Conservation (phyloP, 495 filamentous ascomycete genomes). For the Cenococcum geophilum region DNA sequence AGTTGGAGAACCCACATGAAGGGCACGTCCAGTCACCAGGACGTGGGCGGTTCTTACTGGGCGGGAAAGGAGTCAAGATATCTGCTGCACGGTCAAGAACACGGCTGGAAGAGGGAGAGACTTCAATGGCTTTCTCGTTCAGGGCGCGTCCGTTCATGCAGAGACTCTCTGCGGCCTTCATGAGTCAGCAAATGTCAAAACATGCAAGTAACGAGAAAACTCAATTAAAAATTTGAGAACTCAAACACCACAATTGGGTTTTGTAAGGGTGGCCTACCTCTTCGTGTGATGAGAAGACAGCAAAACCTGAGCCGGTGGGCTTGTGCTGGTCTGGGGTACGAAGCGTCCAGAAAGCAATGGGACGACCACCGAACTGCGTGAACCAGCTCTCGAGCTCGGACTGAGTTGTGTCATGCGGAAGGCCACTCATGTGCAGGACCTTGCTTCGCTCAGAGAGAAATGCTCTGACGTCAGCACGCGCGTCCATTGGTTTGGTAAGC, state of each 20-base stretch:
- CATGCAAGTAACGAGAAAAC: slow-evolving; percentile 8
- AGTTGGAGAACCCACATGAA: slow-evolving; percentile 86
- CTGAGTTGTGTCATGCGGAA: slow-evolving; percentile 97
- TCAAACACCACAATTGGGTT: no score
- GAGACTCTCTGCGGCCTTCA: slow-evolving; percentile 71
- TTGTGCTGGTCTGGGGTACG: slow-evolving; percentile 98
- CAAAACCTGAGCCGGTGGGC: slow-evolving; percentile 94
- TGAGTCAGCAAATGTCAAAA: slow-evolving; percentile 6
- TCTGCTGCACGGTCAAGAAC: slow-evolving; percentile 93
- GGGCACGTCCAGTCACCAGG: slow-evolving; percentile 99
- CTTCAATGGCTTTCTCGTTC: slow-evolving; percentile 98
- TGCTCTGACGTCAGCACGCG: slow-evolving; percentile 90
- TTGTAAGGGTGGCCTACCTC: slow-evolving; percentile 68
- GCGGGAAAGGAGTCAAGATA: slow-evolving; percentile 92
- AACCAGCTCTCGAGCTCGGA: slow-evolving; percentile 99
- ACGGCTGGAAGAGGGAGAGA: slow-evolving; percentile 90
- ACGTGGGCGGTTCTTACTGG: slow-evolving; percentile 94
- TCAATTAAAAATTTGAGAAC: no score
- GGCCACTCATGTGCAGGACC: slow-evolving; percentile 91
- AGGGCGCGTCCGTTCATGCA: slow-evolving; percentile 98
- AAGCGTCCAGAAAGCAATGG: slow-evolving; percentile 99
- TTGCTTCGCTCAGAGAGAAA: slow-evolving; percentile 94
- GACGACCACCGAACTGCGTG: slow-evolving; percentile 93
- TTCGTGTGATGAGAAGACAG: slow-evolving; percentile 97
- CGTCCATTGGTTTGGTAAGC: slow-evolving; percentile 91